A percentile compares a stretch with the other conserved stretches of the same genome.
Conservation (phyloP, 768 basidiomycete species). For the Rhodotorula kratochvilovae region DNA sequence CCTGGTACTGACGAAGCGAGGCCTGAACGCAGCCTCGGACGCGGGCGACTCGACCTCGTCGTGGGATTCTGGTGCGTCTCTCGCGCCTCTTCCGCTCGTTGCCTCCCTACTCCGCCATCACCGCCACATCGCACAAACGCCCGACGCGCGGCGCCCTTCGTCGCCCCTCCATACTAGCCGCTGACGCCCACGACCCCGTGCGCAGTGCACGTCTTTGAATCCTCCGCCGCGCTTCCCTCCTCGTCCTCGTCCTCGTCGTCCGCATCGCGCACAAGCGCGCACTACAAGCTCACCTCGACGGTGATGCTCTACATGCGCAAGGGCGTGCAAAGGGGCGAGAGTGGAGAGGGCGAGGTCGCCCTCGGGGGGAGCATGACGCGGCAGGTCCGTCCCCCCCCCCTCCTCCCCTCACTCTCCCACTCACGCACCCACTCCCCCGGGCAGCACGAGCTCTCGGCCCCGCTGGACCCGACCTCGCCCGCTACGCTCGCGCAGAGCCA, state of each 20-base stretch:
- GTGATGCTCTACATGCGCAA: conserved; percentile 83
- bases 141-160: too few relatives aligned
- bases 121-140: too few relatives aligned
- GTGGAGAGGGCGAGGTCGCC: conserved; percentile 63
- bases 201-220: conserved; percentile 86
- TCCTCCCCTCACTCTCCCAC: conserved; percentile 37
- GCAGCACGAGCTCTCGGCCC: conserved; percentile 38
- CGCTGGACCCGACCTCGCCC: conserved; percentile 43
- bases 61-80: conserved; percentile 70
- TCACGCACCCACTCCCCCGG: conserved; percentile 62
- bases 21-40: background rate
- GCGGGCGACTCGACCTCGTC: conserved; percentile 66
- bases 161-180: too few relatives aligned
- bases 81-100: background rate
- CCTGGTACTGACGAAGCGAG: too few relatives aligned
- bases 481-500: conserved; percentile 57
- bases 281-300: conserved; percentile 95
- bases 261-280: conserved; percentile 56
- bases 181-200: background rate
- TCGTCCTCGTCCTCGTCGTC: background rate
- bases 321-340: conserved; percentile 49
- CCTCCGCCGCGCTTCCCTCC: background rate
- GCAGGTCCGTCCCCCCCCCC: conserved; percentile 59
- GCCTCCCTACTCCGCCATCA: too few relatives aligned
- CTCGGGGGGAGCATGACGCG: conserved; percentile 96